Conservation (phyloP, 2,329 filamentous ascomycete species). For the Ophiocordyceps camponoti-floridani region DNA sequence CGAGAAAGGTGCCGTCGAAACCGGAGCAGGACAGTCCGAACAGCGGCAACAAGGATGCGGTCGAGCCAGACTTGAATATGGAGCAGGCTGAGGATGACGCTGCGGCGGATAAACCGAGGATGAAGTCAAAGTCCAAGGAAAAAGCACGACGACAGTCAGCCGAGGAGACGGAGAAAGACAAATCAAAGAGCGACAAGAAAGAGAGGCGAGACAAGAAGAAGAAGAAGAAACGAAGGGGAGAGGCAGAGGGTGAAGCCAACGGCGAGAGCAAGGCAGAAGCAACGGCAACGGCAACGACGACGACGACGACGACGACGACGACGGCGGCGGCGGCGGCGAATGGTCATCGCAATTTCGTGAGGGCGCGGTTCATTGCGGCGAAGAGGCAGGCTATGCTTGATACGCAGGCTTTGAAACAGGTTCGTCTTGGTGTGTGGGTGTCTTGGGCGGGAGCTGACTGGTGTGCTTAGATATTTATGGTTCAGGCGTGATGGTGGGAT, state of each 20-base stretch:
- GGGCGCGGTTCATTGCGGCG: conserved; percentile 71
- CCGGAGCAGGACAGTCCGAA: conserved; percentile 4
- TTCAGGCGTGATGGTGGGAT: conserved; percentile 24
- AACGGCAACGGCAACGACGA: conserved; percentile 18
- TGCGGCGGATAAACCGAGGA: background rate
- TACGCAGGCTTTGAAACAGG: conserved; percentile 70
- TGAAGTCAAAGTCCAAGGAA: conserved; percentile 10
- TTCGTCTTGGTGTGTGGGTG: conserved; percentile 19
- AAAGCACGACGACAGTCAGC: conserved; percentile 3
- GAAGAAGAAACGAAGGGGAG: conserved; percentile 30
- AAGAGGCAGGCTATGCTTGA: conserved; percentile 75
- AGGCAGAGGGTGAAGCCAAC: conserved; percentile 7
- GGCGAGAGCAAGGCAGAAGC: conserved; percentile 1
- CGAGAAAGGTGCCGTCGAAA: conserved; percentile 5
- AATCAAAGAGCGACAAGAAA: conserved; percentile 14
- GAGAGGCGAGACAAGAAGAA: conserved; percentile 24
- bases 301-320: conserved; percentile 26
- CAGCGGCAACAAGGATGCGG: conserved; percentile 4
- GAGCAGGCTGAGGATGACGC: conserved; percentile 15
- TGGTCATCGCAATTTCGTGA: conserved; percentile 50
- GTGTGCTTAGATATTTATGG: conserved; percentile 44
- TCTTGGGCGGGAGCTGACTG: background rate
- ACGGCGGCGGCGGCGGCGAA: conserved; percentile 4
- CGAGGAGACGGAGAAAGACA: conserved; percentile 3
- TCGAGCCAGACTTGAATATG: conserved; percentile 16